Conservation (phyloP, 2,329 filamentous ascomycete genomes). For the Sclerotinia subarctica region DNA sequence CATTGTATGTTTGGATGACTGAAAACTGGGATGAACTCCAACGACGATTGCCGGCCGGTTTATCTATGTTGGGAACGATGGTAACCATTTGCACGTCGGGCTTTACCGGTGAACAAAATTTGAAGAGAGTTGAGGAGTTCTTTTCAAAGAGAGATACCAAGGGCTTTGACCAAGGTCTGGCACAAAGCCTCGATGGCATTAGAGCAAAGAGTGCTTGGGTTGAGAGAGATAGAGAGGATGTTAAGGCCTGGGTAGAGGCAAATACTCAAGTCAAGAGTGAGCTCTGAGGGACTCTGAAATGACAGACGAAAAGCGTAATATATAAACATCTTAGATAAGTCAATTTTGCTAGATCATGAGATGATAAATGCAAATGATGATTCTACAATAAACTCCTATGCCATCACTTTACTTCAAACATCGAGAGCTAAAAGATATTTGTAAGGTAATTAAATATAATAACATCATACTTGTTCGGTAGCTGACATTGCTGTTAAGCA, state of each 20-base stretch:
- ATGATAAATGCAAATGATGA: neutral
- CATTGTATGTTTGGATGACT: conserved; percentile 79
- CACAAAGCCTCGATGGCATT: conserved; percentile 85
- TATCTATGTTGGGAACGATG: conserved; percentile 81
- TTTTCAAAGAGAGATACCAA: conserved; percentile 80
- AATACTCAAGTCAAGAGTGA: conserved; percentile 44
- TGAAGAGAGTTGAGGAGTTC: conserved; percentile 74
- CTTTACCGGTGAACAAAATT: conserved; percentile 74
- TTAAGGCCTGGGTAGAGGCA: conserved; percentile 67
- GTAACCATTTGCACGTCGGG: conserved; percentile 78
- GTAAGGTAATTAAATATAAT: neutral
- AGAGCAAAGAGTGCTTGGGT: conserved; percentile 82
- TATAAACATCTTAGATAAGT: neutral
- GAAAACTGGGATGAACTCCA: conserved; percentile 83
- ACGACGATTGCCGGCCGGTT: conserved; percentile 78
- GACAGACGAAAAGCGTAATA: neutral
- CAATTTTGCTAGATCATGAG: neutral
- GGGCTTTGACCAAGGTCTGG: conserved; percentile 81
- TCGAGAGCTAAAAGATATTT: neutral
- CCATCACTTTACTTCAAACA: neutral
- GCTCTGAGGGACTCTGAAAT: conserved; percentile 25
- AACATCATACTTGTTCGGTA: neutral
- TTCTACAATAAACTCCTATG: neutral
- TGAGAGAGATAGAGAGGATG: conserved; percentile 70
- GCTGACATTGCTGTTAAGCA: neutral